phyloP scores from a whole-genome alignment of 768 basidiomycete genomes.

The Tulasnella sp. region DNA sequence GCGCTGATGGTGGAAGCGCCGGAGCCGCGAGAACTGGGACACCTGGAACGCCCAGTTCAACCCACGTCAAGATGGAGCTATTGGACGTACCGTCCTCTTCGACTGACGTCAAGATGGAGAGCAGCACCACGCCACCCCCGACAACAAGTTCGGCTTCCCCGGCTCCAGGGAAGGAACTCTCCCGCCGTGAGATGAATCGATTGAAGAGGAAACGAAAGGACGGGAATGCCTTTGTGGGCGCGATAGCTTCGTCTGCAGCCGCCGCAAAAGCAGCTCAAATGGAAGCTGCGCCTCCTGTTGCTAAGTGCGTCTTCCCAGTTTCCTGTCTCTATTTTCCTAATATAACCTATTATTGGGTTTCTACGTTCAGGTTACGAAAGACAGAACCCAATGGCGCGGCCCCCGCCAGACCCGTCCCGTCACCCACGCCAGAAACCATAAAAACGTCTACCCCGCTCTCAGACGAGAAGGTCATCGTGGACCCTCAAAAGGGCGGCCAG shows the following conservation, averaged over 20 bases:
- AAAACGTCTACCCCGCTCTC: constrained; percentile 17
- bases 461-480: constrained; percentile 59
- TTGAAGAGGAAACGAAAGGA: constrained; percentile 90
- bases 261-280: constrained; percentile 1
- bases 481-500: constrained; percentile 77
- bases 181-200: constrained; percentile 86
- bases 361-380: constrained; percentile 50
- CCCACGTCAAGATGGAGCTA: constrained; percentile 29
- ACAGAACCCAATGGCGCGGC: constrained; percentile 41
- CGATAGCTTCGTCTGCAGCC: constrained; percentile 25
- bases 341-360: neutral
- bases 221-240: constrained; percentile 67
- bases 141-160: neutral
- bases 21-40: constrained; percentile 24
- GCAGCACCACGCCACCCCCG: constrained; percentile 3
- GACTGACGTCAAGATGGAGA: neutral
- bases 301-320: constrained; percentile 36
- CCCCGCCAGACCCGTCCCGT: constrained; percentile 1
- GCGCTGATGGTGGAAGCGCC: constrained; percentile 26
- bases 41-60: neutral
- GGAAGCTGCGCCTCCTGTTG: constrained; percentile 22
- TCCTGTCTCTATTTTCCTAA: neutral
- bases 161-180: constrained; percentile 28
- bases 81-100: no score
- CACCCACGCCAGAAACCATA: neutral